phyloP scores from a whole-genome alignment of 2,329 filamentous ascomycete genomes.

The Penicillium sp. region DNA sequence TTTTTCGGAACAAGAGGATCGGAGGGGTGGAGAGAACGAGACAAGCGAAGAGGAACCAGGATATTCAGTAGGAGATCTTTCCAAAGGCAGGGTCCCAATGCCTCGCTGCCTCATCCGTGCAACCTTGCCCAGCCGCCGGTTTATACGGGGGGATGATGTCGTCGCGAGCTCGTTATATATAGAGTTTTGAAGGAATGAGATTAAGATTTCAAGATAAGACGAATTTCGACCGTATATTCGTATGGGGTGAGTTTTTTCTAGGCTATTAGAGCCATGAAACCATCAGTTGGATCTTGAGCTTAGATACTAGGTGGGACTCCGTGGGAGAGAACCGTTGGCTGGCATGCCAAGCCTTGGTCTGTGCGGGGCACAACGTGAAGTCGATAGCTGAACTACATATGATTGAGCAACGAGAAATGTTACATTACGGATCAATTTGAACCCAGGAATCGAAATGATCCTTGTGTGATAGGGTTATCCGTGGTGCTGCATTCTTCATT shows the following conservation, averaged over 20 bases:
- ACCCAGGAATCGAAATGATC: too few relatives aligned
- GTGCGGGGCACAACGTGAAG: conserved; percentile 22
- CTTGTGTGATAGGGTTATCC: too few relatives aligned
- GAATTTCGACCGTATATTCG: too few relatives aligned
- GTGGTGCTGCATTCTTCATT: too few relatives aligned
- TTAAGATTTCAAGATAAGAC: too few relatives aligned
- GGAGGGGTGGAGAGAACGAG: background rate
- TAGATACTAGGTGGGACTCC: background rate
- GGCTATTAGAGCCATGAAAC: background rate
- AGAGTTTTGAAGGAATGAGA: too few relatives aligned
- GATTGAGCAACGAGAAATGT: background rate
- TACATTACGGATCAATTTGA: background rate
- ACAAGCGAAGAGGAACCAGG: background rate
- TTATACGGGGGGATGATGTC: too few relatives aligned
- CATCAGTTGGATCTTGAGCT: background rate
- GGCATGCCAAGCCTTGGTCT: conserved; percentile 40
- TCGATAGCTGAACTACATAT: background rate
- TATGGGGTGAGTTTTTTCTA: too few relatives aligned
- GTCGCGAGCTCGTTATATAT: too few relatives aligned
- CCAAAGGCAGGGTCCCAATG: background rate
- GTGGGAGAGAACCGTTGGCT: conserved; percentile 17
- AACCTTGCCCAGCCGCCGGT: too few relatives aligned
- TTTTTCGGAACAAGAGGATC: background rate
- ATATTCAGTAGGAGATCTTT: background rate
- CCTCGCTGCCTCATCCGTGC: too few relatives aligned